phyloP scores from a whole-genome alignment of 768 basidiomycete species.

The Boletus rubroflammeus region DNA sequence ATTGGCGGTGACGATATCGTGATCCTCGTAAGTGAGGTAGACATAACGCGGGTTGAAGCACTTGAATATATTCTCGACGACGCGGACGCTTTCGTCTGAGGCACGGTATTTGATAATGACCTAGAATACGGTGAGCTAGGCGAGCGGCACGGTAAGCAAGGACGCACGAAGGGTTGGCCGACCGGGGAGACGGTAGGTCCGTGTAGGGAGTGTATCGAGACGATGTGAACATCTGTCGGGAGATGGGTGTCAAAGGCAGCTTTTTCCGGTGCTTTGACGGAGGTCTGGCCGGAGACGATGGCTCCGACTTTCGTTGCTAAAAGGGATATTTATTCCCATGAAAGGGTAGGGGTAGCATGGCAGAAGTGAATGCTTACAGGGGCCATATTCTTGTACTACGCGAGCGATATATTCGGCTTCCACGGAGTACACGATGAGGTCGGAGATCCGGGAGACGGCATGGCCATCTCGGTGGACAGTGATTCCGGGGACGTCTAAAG shows the following conservation, averaged over 20 bases:
- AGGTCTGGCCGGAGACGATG: slow-evolving; percentile 93
- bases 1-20: slow-evolving; percentile 94
- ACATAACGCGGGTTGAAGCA: slow-evolving; percentile 85
- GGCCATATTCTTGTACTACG: slow-evolving; percentile 87
- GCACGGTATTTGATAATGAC: slow-evolving; percentile 87
- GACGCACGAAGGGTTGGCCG: slow-evolving; percentile 83
- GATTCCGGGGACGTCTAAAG: slow-evolving; percentile 55
- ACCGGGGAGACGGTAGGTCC: slow-evolving; percentile 85
- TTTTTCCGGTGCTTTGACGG: slow-evolving; percentile 92
- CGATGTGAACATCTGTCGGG: slow-evolving; percentile 81
- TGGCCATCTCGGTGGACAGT: slow-evolving; percentile 77
- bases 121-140: slow-evolving; percentile 37
- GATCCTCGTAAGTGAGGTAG: slow-evolving; percentile 92
- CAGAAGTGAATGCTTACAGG: slow-evolving; percentile 79
- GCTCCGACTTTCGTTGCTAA: slow-evolving; percentile 89
- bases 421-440: slow-evolving; percentile 93
- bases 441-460: slow-evolving; percentile 80
- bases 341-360: not conserved
- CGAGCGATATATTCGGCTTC: slow-evolving; percentile 83
- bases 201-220: slow-evolving; percentile 93
- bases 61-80: slow-evolving; percentile 81
- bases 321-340: not conserved
- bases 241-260: slow-evolving; percentile 86
- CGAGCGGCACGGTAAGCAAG: not conserved
- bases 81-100: slow-evolving; percentile 58